Percentiles rank a stretch among this genome's conserved stretches.
These are phyloP conservation scores for Nemania sp. DNA, from an alignment of 2,329 filamentous ascomycete genomes.

Conservation along the genomic window DNA sequence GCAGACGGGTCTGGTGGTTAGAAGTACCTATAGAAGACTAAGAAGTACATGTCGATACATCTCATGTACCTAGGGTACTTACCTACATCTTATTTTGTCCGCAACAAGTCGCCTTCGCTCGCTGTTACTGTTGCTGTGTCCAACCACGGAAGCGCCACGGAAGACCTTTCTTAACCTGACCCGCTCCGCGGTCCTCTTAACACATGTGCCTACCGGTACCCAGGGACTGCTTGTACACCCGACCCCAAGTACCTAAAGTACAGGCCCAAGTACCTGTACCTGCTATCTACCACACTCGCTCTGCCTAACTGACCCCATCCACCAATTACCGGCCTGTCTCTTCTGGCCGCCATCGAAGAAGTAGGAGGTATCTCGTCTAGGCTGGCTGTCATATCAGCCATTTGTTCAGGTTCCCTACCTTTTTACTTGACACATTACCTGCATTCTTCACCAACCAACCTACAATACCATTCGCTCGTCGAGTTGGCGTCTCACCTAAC, in stretches of 20 bases:
- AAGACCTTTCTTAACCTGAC: constrained; percentile 14
- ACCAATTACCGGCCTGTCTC: constrained; percentile 9
- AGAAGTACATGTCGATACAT: no score
- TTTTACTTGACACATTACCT: constrained; percentile 18
- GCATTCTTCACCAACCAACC: constrained; percentile 17
- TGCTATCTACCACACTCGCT: no score
- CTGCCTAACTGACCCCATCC: no score
- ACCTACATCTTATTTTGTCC: constrained; percentile 23
- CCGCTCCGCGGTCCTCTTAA: no score
- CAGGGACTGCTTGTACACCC: no score
- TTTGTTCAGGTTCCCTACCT: neutral
- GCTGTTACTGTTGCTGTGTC: constrained; percentile 8
- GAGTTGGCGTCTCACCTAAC: constrained; percentile 26
- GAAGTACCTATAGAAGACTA: no score
- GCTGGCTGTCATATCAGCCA: neutral
- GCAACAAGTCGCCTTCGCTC: constrained; percentile 16
- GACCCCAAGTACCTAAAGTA: no score
- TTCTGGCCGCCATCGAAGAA: constrained; percentile 14
- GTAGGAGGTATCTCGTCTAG: no score
- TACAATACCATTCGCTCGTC: constrained; percentile 26
- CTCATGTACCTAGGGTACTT: no score
- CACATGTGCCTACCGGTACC: no score
- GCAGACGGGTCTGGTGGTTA: constrained; percentile 7
- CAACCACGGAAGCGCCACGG: neutral
- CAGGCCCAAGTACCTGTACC: no score